Percentiles rank a stretch among this genome's conserved stretches.
Conservation (phyloP, 768 basidiomycete species). For the Panaeolus papilionaceus region DNA sequence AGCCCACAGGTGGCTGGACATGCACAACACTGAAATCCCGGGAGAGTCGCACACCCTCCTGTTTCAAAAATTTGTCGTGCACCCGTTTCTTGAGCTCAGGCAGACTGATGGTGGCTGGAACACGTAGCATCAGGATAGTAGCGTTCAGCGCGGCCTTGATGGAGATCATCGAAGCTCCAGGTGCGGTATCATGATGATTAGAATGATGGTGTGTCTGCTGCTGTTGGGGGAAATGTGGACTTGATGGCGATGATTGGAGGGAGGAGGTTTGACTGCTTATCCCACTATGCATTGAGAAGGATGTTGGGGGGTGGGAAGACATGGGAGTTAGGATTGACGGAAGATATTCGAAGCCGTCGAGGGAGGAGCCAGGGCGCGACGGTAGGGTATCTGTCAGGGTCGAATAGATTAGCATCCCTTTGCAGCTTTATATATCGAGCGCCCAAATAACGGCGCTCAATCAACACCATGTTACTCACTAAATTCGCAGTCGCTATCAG, state of each 20-base stretch:
- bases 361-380: conserved; percentile 16
- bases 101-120: conserved; percentile 7
- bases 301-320: background rate
- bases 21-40: conserved; percentile 15
- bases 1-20: conserved; percentile 14
- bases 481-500: conserved; percentile 15
- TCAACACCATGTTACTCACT: conserved; percentile 12
- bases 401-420: conserved; percentile 1
- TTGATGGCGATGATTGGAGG: conserved; percentile 6
- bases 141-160: conserved; percentile 20
- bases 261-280: background rate
- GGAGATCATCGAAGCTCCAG: conserved; percentile 3
- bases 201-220: conserved; percentile 8
- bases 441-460: conserved; percentile 2
- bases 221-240: background rate
- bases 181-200: background rate
- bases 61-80: conserved; percentile 18
- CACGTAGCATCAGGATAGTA: conserved; percentile 16
- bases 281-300: background rate
- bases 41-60: conserved; percentile 16
- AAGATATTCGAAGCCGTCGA: conserved; percentile 13
- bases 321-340: conserved; percentile 1
- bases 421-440: background rate
- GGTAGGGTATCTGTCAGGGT: conserved; percentile 19
- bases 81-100: conserved; percentile 17